Evolutionary conservation across 164 flowering plant genomes (phyloP).

Genomic region (Annona squamosa): DNA sequence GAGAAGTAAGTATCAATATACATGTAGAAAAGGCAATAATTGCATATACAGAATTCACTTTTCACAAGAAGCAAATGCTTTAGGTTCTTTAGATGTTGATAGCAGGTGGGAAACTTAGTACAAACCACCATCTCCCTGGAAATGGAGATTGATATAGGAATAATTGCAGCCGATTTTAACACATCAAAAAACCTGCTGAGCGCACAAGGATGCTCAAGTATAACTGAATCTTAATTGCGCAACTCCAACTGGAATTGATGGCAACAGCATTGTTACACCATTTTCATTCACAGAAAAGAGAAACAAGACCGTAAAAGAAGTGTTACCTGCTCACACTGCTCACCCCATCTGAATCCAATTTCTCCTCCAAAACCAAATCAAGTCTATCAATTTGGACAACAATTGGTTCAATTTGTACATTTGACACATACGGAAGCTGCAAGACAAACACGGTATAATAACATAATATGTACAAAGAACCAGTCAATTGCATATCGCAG

Average conservation of each 20-base stretch:
- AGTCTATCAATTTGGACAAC: slow-evolving; percentile 84
- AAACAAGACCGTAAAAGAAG: neutral
- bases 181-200: neutral
- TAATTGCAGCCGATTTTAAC: neutral
- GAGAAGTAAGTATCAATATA: neutral
- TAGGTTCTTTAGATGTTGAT: neutral
- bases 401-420: slow-evolving; percentile 89
- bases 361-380: slow-evolving; percentile 90
- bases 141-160: neutral
- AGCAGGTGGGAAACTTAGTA: neutral
- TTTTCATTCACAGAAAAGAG: neutral
- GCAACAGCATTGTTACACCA: neutral
- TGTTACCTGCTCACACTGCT: slow-evolving; percentile 47
- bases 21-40: neutral
- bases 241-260: neutral
- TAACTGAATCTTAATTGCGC: neutral
- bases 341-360: slow-evolving; percentile 41
- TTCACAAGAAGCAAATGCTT: neutral
- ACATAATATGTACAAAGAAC: neutral
- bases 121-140: neutral
- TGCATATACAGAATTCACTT: neutral
- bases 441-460: neutral
- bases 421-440: slow-evolving; percentile 79
- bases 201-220: neutral
- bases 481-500: neutral